Percentiles rank a stretch among this genome's conserved stretches.
Conservation (phyloP, 805 yeast species). For the Kuraishia floccosa region DNA sequence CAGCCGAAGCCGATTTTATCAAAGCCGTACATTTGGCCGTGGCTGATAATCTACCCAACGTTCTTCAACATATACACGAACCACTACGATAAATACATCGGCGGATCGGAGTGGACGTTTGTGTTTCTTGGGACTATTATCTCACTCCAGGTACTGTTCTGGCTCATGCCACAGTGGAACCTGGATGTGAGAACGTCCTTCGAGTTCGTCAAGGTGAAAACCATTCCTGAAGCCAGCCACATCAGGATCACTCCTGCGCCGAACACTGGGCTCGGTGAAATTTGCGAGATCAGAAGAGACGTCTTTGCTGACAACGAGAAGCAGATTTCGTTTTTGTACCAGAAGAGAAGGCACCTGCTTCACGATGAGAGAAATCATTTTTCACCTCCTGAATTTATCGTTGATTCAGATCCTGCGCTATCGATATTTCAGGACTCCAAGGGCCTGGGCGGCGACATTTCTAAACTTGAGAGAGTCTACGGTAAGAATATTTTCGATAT, state of each 20-base stretch:
- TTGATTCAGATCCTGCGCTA: slow-evolving; percentile 48
- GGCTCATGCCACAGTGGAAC: slow-evolving; percentile 95
- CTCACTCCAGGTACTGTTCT: slow-evolving; percentile 62
- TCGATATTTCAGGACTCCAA: slow-evolving; percentile 37
- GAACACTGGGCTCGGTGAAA: slow-evolving; percentile 78
- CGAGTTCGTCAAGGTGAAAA: slow-evolving; percentile 45
- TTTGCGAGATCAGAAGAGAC: slow-evolving; percentile 50
- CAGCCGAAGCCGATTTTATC: slow-evolving; percentile 47
- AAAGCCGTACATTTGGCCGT: slow-evolving; percentile 80
- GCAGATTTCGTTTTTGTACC: slow-evolving; percentile 71
- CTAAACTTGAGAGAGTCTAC: slow-evolving; percentile 40
- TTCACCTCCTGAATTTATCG: slow-evolving; percentile 72
- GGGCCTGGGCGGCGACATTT: slow-evolving; percentile 22
- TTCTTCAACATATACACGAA: slow-evolving; percentile 52
- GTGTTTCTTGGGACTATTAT: slow-evolving; percentile 68
- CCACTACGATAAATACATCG: slow-evolving; percentile 73
- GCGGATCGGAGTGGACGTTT: slow-evolving; percentile 93
- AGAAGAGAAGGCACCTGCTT: slow-evolving; percentile 82
- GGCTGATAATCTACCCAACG: slow-evolving; percentile 64
- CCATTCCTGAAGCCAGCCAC: slow-evolving; percentile 54
- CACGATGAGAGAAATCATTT: slow-evolving; percentile 42
- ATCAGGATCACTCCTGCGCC: slow-evolving; percentile 74
- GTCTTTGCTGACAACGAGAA: slow-evolving; percentile 41
- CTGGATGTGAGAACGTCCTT: slow-evolving; percentile 56
- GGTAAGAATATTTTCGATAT: slow-evolving; percentile 89